Percentiles rank a stretch among this genome's conserved stretches.
Evolutionary conservation across 805 yeast species (phyloP).

Genomic region (Metschnikowia hibisci): DNA sequence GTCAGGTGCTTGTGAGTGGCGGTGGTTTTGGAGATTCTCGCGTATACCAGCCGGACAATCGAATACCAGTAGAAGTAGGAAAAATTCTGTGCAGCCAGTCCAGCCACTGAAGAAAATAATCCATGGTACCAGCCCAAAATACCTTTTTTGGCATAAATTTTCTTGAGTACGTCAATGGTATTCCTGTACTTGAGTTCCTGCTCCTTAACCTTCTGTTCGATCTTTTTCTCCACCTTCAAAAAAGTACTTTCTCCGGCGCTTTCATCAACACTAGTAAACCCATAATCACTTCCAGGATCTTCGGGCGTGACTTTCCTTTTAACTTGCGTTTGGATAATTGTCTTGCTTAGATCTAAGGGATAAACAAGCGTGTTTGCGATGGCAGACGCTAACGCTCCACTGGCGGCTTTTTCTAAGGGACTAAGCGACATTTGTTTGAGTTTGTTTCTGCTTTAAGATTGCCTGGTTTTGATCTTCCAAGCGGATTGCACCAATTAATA

Average conservation of each 20-base stretch:
- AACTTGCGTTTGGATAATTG: constrained; percentile 71
- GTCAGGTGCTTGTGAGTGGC: constrained; percentile 48
- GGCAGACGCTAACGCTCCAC: constrained; percentile 80
- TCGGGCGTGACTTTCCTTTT: constrained; percentile 15
- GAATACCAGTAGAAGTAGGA: constrained; percentile 89
- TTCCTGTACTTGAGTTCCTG: constrained; percentile 44
- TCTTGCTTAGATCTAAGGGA: constrained; percentile 76
- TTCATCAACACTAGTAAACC: constrained; percentile 5
- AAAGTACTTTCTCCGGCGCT: constrained; percentile 19
- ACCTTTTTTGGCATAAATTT: constrained; percentile 60
- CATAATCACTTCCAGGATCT: constrained; percentile 4
- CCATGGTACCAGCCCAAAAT: constrained; percentile 71
- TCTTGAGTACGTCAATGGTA: constrained; percentile 57
- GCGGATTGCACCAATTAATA: too few species aligned
- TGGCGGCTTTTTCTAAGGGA: constrained; percentile 75
- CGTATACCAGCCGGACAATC: constrained; percentile 56
- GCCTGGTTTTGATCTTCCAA: too few species aligned
- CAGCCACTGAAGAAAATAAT: constrained; percentile 58
- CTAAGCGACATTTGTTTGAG: constrained; percentile 28
- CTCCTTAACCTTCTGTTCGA: constrained; percentile 16
- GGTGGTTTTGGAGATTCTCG: constrained; percentile 31
- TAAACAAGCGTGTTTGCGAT: constrained; percentile 76
- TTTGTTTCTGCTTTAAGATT: too few species aligned
- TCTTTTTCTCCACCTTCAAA: constrained; percentile 5
- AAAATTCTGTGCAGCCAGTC: constrained; percentile 74